A percentile compares a stretch with the other conserved stretches of the same genome.
These are phyloP conservation scores for Tylopilus plumbeoviolaceoides DNA, from an alignment of 768 basidiomycete species.

Conservation along the genomic window DNA sequence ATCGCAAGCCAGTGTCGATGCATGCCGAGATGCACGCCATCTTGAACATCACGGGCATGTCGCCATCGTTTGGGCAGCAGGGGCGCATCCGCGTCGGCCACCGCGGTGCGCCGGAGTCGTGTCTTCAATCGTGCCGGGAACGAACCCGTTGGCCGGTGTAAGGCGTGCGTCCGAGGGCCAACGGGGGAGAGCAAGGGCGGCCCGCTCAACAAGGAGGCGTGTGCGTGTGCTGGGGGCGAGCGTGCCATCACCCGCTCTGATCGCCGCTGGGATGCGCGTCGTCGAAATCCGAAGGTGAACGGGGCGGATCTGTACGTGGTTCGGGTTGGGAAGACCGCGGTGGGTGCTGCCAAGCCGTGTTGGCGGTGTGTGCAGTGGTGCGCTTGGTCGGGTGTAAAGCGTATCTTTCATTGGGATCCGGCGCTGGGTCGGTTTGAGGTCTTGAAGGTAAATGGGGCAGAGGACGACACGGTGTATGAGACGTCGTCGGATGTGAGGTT, in stretches of 20 bases:
- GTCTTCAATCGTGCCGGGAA: background rate
- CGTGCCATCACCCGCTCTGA: background rate
- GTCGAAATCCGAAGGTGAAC: background rate
- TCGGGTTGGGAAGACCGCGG: background rate
- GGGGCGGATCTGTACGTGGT: conserved; percentile 1
- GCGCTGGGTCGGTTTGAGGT: background rate
- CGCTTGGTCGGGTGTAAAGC: conserved; percentile 4
- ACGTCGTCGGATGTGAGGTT: conserved; percentile 3
- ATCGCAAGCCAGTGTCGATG: conserved; percentile 2
- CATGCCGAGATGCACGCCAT: conserved; percentile 6
- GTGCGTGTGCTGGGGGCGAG: background rate
- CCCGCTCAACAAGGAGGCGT: background rate
- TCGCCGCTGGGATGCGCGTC: background rate
- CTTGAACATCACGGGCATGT: background rate
- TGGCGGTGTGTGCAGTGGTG: conserved; percentile 4
- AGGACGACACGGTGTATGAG: background rate
- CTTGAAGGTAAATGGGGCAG: background rate
- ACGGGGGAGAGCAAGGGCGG: background rate
- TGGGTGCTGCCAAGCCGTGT: background rate
- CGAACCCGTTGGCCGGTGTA: background rate
- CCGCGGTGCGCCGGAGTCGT: background rate
- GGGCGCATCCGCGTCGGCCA: background rate
- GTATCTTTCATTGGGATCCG: conserved; percentile 3
- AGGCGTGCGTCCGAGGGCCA: background rate
- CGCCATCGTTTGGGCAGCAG: conserved; percentile 7